Evolutionary conservation across 2,329 filamentous ascomycete species (phyloP).

Genomic region (Fusarium pseudocircinatum): DNA sequence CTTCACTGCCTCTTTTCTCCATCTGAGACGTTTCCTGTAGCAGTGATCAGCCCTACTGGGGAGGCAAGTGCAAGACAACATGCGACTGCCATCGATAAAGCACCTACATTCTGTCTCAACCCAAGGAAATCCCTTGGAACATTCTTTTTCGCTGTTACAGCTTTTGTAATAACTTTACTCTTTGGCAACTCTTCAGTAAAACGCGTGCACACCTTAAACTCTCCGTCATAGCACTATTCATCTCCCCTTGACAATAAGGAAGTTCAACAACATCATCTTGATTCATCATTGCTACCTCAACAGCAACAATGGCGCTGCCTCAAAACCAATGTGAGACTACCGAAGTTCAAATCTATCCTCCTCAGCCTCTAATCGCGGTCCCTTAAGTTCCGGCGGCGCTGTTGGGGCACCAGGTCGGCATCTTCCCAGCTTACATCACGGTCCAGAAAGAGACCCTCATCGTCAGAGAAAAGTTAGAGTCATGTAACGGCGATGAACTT

Average conservation of each 20-base stretch:
- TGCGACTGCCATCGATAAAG: neutral
- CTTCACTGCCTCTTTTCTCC: neutral
- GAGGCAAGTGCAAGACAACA: neutral
- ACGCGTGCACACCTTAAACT: neutral
- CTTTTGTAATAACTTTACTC: neutral
- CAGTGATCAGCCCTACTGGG: neutral
- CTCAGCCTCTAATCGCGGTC: neutral
- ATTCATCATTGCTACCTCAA: neutral
- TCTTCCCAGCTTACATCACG: conserved; percentile 53
- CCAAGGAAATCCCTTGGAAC: neutral
- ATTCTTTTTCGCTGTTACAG: neutral
- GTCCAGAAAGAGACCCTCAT: conserved; percentile 59
- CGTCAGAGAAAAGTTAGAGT: conserved; percentile 70
- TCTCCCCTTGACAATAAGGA: neutral
- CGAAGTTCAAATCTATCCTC: conserved; percentile 37
- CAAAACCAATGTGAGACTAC: neutral
- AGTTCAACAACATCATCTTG: neutral
- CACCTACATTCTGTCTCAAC: neutral
- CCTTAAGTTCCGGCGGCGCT: neutral
- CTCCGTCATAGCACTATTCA: neutral
- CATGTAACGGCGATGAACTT: conserved; percentile 71
- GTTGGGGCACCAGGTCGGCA: conserved; percentile 48
- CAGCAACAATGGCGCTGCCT: conserved; percentile 16
- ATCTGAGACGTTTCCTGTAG: neutral
- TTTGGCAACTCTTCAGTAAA: neutral